phyloP scores from a whole-genome alignment of 352 stramenopile species.

The Globisporangium emineosum region DNA sequence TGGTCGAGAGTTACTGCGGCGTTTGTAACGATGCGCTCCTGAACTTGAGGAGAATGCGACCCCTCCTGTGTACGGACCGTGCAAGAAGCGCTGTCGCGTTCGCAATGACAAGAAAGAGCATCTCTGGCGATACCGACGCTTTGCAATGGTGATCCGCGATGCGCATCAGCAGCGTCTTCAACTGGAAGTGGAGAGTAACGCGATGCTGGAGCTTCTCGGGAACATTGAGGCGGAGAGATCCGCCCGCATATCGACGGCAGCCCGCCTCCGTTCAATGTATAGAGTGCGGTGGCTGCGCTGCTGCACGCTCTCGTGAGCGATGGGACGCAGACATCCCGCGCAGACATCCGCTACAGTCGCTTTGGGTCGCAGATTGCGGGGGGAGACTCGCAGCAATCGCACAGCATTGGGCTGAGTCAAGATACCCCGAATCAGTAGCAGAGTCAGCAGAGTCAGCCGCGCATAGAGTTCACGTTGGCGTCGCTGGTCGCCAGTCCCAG shows the following conservation, averaged over 20 bases:
- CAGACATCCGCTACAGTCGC: slow-evolving; percentile 25
- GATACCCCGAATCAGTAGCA: too few species aligned
- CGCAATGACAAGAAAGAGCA: slow-evolving; percentile 17
- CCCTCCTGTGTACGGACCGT: slow-evolving; percentile 29
- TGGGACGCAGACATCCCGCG: slow-evolving; percentile 33
- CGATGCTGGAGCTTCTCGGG: slow-evolving; percentile 35
- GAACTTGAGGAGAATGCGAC: slow-evolving; percentile 20
- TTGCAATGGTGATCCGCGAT: slow-evolving; percentile 45
- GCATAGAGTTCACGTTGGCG: slow-evolving; percentile 1
- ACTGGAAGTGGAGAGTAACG: slow-evolving; percentile 28
- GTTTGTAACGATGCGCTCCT: slow-evolving; percentile 38
- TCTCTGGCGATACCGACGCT: slow-evolving; percentile 46
- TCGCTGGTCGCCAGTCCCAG: slow-evolving; percentile 7
- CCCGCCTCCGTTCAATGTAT: slow-evolving; percentile 18
- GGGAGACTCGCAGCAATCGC: not conserved
- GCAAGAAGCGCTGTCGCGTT: slow-evolving; percentile 33
- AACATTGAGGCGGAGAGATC: slow-evolving; percentile 44
- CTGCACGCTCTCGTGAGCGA: slow-evolving; percentile 38
- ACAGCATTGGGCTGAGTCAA: slow-evolving; percentile 4
- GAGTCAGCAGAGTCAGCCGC: not conserved
- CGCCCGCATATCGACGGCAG: slow-evolving; percentile 9
- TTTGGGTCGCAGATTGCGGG: slow-evolving; percentile 17
- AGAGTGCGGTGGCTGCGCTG: slow-evolving; percentile 27
- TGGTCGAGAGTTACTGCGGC: slow-evolving; percentile 49
- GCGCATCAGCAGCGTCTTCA: slow-evolving; percentile 26